Evolutionary conservation across 805 yeast genomes (phyloP), one percentile per base, ranked within the genome.

Genomic region (Deakozyma indianensis): DNA sequence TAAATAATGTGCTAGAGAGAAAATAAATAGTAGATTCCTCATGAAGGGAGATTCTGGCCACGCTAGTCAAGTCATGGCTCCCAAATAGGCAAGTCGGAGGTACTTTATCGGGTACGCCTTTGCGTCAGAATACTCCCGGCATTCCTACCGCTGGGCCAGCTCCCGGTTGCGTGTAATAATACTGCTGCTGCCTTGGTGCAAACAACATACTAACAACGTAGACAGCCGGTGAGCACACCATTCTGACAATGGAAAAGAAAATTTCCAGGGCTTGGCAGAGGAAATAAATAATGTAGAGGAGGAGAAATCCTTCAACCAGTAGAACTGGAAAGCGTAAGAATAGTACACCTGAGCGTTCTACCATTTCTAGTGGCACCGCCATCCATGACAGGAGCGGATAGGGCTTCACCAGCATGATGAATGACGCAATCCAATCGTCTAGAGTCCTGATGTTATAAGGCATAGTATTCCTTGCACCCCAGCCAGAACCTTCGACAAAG

Each of bases 161-260:
- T 11, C 11, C 38, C 9, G 38, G 38, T 20, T 32, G 38, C 18
- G 11, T 14, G 11, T 9, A n/a, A 20, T 32, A 32, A 20, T 32
- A 32, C 11, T 32, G 18, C 18, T 32, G 38, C 18, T 32, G 38
- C 18, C 38, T 7, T 7, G 38, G 18, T 7, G 18, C 38, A 32
- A 32, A 32, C 38, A 32, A 5, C 11, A n/a, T n/a, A 7, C 18
- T 9, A 4, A 32, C 38, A 7, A 32, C 18, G 16, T 32, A 32
- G 38, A 32, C 38, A 14, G 38, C 38, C 38, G 38, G 38, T n/a
- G 38, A 32, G 18, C 38, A 32, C 7, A 32, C 38, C 38, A 32
- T 14, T n/a, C 18, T 7, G 18, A 32, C 38, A 7, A 32, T 7
- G 11, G 38, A 9, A n/a, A 32, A 32, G 18, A 32, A 32, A 5